Percentiles rank a stretch among this genome's conserved stretches.
phyloP scores from a whole-genome alignment of 306 rosid species.

The Astragalus membranaceus region DNA sequence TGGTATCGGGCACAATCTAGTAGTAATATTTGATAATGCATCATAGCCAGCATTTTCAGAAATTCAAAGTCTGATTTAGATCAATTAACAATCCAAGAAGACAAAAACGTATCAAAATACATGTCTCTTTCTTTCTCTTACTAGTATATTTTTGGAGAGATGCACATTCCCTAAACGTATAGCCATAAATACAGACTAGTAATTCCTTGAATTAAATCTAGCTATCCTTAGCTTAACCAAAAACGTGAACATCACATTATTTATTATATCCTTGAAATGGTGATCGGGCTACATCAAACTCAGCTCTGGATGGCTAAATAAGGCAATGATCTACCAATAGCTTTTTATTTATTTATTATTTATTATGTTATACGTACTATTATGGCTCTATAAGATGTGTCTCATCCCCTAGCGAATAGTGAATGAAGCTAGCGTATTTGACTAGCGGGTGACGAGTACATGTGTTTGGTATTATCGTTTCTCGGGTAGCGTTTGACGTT shows the following conservation, averaged over 20 bases:
- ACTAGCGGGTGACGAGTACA: too few species aligned
- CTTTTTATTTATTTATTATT: neutral
- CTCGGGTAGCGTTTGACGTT: too few species aligned
- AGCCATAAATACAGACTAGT: neutral
- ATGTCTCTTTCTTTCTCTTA: slow-evolving; percentile 12
- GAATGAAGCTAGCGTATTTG: too few species aligned
- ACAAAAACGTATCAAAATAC: slow-evolving; percentile 16
- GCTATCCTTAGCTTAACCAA: neutral
- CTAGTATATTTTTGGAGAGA: neutral
- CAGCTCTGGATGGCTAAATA: neutral
- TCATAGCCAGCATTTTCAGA: slow-evolving; percentile 30
- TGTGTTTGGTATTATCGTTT: too few species aligned
- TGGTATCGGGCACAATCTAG: slow-evolving; percentile 21
- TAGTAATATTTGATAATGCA: slow-evolving; percentile 19
- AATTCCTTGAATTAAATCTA: slow-evolving; percentile 9
- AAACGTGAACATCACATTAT: slow-evolving; percentile 14
- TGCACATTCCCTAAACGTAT: slow-evolving; percentile 12
- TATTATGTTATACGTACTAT: too few species aligned
- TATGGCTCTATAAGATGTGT: too few species aligned
- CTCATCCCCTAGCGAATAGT: too few species aligned
- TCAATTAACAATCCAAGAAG: slow-evolving; percentile 8
- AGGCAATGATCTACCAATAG: slow-evolving; percentile 4
- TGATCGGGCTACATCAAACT: slow-evolving; percentile 8
- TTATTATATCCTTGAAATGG: neutral
- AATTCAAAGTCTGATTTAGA: slow-evolving; percentile 22